Conservation (phyloP, 2,329 filamentous ascomycete genomes). For the Bertia moriformis region DNA sequence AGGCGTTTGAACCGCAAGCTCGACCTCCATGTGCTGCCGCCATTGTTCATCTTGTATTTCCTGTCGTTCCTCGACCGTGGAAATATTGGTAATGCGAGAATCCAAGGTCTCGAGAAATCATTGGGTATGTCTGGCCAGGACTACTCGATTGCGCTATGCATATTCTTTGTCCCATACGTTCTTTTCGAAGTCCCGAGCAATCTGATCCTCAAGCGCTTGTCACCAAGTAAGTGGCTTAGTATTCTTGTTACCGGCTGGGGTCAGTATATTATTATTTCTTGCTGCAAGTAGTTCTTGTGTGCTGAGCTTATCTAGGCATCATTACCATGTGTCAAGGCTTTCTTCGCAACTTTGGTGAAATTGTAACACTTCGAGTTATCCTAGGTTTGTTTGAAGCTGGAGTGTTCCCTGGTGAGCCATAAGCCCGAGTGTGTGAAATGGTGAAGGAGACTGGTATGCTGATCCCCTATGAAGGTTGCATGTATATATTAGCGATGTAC, state of each 20-base stretch:
- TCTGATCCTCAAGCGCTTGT: slow-evolving; percentile 49
- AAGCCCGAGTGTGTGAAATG: no score
- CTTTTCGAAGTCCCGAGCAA: slow-evolving; percentile 59
- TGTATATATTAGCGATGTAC: background rate
- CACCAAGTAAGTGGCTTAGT: slow-evolving; percentile 37
- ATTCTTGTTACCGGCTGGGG: background rate
- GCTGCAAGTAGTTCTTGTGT: no score
- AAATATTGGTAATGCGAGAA: slow-evolving; percentile 9
- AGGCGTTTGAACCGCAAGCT: no score
- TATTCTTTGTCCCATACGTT: background rate
- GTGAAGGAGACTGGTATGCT: no score
- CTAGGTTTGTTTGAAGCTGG: slow-evolving; percentile 4
- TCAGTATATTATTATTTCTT: no score
- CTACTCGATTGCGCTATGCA: background rate
- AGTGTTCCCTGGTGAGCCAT: slow-evolving; percentile 13
- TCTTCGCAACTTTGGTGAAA: slow-evolving; percentile 3
- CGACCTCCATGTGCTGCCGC: slow-evolving; percentile 4
- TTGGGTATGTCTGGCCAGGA: background rate
- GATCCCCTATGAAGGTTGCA: background rate
- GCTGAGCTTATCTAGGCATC: no score
- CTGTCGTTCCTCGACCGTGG: slow-evolving; percentile 7
- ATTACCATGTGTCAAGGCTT: slow-evolving; percentile 4
- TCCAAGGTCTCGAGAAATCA: slow-evolving; percentile 3
- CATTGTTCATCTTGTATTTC: slow-evolving; percentile 5
- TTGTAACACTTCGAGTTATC: slow-evolving; percentile 5